Base-by-base conservation (phyloP, 2,329 filamentous ascomycete species). In the Zasmidium citrigriseum region DNA sequence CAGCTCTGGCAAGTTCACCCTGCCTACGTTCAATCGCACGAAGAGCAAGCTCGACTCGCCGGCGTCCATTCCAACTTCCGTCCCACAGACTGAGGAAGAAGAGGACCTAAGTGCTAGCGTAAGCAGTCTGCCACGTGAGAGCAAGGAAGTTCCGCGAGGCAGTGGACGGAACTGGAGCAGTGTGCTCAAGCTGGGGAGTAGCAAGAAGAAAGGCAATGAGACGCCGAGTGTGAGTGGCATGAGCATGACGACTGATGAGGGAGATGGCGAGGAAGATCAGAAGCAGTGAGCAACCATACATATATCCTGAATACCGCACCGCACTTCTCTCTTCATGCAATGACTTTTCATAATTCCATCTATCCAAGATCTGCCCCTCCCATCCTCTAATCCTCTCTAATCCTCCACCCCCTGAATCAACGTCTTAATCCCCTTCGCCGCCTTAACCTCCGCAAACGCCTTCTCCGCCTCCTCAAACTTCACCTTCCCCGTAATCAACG, bases 371-470 rank as follows among this genome's bases (percentile, higher is more conserved):
- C 7, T n/a, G 7, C n/a, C 5, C 21, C 21, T 14, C 18, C 18
- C 46, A 21, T 48, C 23, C 21, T 23, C 47, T 24, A 7, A 27
- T 52, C 27, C 38, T 25, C 21, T 14, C 10, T 29, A 29, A 44
- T 68, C 67, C 27, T 65, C 63, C 16, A 65, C 61, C 7, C 68
- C 68, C 55, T 69, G 61, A 44, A 82, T 82, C 60, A 89, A 82
- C 74, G 72, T 82, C 82, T 86, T 83, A 59, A 92, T 89, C 46
- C 90, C 86, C 78, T 95, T 88, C 2, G 92, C 93, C 67, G 85
- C 84, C 81, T 91, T 92, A 44, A 96, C 91, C 76, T 92, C 89
- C 70, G 87, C 83, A 72, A 97, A 97, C 0, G 93, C 93, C 70
- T 89, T 81, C 78, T 96, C 91, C 0, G 93, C 93, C 62, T 95